Conservation (phyloP, 2,329 filamentous ascomycete species). For the Chalaropsis thielavioides region DNA sequence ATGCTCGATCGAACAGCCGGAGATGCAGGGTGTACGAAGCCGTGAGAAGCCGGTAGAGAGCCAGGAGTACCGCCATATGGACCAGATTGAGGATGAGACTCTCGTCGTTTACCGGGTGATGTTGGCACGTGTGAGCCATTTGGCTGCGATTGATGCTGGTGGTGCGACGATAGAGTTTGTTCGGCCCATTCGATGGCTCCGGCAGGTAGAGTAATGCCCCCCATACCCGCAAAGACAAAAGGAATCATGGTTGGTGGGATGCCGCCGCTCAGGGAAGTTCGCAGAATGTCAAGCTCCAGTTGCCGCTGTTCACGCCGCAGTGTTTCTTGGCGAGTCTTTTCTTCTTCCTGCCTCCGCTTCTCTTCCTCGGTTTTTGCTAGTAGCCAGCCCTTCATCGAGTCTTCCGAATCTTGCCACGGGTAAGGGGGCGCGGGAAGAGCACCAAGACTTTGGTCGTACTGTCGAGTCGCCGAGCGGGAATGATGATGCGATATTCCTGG, state of each 20-base stretch:
- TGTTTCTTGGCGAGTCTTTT: constrained; percentile 49
- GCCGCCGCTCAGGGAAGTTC: constrained; percentile 52
- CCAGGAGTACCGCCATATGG: constrained; percentile 28
- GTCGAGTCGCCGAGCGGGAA: constrained; percentile 18
- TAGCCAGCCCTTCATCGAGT: constrained; percentile 58
- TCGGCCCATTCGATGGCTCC: constrained; percentile 53
- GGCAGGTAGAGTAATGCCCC: constrained; percentile 45
- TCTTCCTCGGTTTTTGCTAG: constrained; percentile 60
- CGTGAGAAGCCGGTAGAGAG: constrained; percentile 2
- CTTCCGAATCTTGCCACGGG: constrained; percentile 53
- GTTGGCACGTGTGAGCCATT: constrained; percentile 23
- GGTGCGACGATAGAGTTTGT: constrained; percentile 39
- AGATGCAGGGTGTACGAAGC: constrained; percentile 10
- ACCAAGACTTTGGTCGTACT: constrained; percentile 26
- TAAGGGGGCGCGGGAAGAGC: constrained; percentile 49
- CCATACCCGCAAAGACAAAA: constrained; percentile 59
- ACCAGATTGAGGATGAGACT: constrained; percentile 28
- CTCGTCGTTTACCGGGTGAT: constrained; percentile 13
- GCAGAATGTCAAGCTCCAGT: constrained; percentile 58
- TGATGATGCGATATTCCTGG: constrained; percentile 14
- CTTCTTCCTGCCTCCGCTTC: constrained; percentile 57
- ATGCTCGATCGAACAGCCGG: constrained; percentile 10
- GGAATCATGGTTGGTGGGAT: constrained; percentile 63
- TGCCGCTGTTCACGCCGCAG: constrained; percentile 57
- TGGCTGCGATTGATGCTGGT: constrained; percentile 15